Evolutionary conservation across 1,284 basidiomycete species (phyloP).

Genomic region (Ceratobasidium sp.): DNA sequence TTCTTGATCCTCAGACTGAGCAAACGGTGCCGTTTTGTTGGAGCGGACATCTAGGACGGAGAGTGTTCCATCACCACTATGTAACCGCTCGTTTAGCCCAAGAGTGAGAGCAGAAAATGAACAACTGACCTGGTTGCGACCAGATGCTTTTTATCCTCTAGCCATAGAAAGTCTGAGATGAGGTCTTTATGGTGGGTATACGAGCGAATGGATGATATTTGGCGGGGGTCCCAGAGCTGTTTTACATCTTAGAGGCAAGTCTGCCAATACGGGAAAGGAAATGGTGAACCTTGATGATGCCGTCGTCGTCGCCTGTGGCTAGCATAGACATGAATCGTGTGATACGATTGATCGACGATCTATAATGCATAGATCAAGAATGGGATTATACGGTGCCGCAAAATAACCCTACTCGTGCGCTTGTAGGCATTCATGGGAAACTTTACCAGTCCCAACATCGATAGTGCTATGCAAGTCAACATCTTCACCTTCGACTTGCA

Average conservation of each 20-base stretch:
- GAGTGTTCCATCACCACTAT: slow-evolving; percentile 88
- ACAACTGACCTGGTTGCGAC: slow-evolving; percentile 77
- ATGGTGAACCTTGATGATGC: slow-evolving; percentile 78
- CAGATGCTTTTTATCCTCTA: slow-evolving; percentile 84
- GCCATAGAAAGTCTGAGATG: slow-evolving; percentile 91
- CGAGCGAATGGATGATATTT: slow-evolving; percentile 65
- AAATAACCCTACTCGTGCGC: slow-evolving; percentile 78
- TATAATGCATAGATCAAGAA: slow-evolving; percentile 53
- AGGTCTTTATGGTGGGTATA: slow-evolving; percentile 95
- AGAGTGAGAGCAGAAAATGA: not conserved
- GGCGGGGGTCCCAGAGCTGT: slow-evolving; percentile 89
- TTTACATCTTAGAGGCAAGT: slow-evolving; percentile 22
- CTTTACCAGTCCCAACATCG: slow-evolving; percentile 69
- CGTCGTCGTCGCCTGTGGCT: slow-evolving; percentile 91
- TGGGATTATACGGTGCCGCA: slow-evolving; percentile 34
- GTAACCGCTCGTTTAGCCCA: not conserved
- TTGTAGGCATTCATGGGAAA: slow-evolving; percentile 66
- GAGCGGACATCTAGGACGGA: slow-evolving; percentile 88
- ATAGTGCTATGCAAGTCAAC: slow-evolving; percentile 65
- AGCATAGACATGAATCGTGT: slow-evolving; percentile 73
- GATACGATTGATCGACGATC: slow-evolving; percentile 85
- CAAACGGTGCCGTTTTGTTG: slow-evolving; percentile 74
- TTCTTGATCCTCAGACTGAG: slow-evolving; percentile 92
- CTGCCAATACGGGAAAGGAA: not conserved
- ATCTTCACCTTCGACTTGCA: no score